These are phyloP conservation scores for Aspergillus ochraceoroseus DNA, from an alignment of 2,329 filamentous ascomycete species.

Conservation along the genomic window DNA sequence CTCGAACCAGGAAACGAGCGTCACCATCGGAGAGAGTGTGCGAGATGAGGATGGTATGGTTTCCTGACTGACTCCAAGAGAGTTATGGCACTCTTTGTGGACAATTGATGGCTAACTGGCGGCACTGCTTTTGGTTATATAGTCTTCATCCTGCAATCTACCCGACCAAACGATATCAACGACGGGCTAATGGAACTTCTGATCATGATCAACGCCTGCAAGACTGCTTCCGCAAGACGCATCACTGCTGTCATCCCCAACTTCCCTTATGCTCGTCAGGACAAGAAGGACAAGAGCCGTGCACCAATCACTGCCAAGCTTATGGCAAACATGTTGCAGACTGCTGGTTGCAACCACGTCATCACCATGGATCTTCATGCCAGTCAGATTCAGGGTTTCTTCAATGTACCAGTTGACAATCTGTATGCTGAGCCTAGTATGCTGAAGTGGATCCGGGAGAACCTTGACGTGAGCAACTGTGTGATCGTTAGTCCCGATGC, in stretches of 20 bases:
- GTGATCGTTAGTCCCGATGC: conserved; percentile 95
- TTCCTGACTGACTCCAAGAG: conserved; percentile 11
- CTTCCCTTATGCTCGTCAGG: conserved; percentile 93
- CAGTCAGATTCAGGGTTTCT: conserved; percentile 92
- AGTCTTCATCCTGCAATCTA: conserved; percentile 96
- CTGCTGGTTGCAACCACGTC: conserved; percentile 85
- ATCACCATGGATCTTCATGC: conserved; percentile 97
- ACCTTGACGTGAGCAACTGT: conserved; percentile 73
- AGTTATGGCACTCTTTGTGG: conserved; percentile 6
- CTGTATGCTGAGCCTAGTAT: conserved; percentile 92
- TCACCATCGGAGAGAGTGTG: conserved; percentile 93
- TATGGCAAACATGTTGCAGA: conserved; percentile 96
- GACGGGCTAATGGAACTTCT: conserved; percentile 96
- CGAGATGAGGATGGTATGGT: conserved; percentile 84
- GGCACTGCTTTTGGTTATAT: conserved; percentile 11
- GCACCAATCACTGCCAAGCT: conserved; percentile 95
- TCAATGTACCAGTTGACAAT: conserved; percentile 76
- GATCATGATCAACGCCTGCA: conserved; percentile 97
- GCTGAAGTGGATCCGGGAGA: conserved; percentile 83
- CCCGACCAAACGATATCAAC: conserved; percentile 92
- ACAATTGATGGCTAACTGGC: conserved; percentile 10
- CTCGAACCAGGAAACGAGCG: conserved; percentile 58
- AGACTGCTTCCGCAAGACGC: conserved; percentile 75
- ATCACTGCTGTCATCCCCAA: conserved; percentile 95
- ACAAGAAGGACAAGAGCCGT: conserved; percentile 94